Evolutionary conservation across 106 monocot genomes (phyloP), one percentile per base, ranked within the genome.

Genomic region (Iris macrosiphon): DNA sequence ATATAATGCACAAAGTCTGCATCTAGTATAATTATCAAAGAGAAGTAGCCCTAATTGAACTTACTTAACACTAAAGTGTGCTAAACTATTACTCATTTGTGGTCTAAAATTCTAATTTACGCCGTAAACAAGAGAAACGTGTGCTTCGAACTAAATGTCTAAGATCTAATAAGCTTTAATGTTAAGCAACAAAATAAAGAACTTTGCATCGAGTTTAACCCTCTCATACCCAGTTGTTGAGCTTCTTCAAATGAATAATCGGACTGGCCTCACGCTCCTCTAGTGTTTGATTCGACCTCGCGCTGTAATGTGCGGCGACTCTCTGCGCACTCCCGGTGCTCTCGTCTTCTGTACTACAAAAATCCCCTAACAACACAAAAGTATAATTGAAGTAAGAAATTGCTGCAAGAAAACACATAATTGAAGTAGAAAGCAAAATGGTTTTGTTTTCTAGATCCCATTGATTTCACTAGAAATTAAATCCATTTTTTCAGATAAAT

Each of bases 161-260:
- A n/a, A n/a, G n/a, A n/a, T n/a, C n/a, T n/a, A n/a, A n/a, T n/a
- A n/a, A n/a, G n/a, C n/a, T n/a, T n/a, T n/a, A n/a, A n/a, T n/a
- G n/a, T n/a, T n/a, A n/a, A n/a, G n/a, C n/a, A n/a, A n/a, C n/a
- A n/a, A n/a, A n/a, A n/a, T n/a, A n/a, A n/a, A n/a, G n/a, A n/a
- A n/a, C n/a, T n/a, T n/a, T n/a, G n/a, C n/a, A n/a, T n/a, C n/a
- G n/a, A n/a, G n/a, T n/a, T n/a, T n/a, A n/a, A n/a, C n/a, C n/a
- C n/a, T n/a, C n/a, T n/a, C 24, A 30, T 70, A 91, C 91, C 98
- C 98, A 98, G 30, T 98, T 98, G 60, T 98, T 98, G 15, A 98
- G 83, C 72, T 98, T 98, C 67, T 98, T 98, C n/a, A 98, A 61
- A 63, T 98, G 98, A 51, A 98, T 91, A 57, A 98, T 98, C 11